Evolutionary conservation across 495 filamentous ascomycete genomes (phyloP).

Genomic region (Staphylotrichum tortipilum): DNA sequence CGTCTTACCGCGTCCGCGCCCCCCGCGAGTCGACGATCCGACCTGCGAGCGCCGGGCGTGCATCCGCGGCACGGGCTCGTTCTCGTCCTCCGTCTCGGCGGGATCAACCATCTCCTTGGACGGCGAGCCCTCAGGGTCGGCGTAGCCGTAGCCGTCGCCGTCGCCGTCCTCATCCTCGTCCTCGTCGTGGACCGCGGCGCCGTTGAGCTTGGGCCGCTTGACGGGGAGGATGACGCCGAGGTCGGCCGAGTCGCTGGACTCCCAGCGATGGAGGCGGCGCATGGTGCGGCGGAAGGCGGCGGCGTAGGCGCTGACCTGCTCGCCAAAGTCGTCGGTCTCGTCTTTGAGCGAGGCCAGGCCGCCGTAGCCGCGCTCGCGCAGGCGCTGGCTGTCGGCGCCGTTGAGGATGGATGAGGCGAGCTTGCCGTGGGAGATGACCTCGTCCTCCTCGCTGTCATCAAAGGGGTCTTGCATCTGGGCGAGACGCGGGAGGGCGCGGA

Average conservation of each 20-base stretch:
- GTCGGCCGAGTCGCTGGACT: conserved; percentile 41
- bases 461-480: conserved; percentile 61
- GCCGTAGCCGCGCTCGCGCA: conserved; percentile 52
- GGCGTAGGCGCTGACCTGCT: conserved; percentile 62
- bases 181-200: conserved; percentile 12
- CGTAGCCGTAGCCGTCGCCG: conserved; percentile 25
- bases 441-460: conserved; percentile 71
- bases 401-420: not conserved
- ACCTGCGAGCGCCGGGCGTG: not conserved
- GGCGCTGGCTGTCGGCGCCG: conserved; percentile 21
- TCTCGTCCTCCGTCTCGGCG: conserved; percentile 29
- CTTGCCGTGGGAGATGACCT: conserved; percentile 32
- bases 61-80: conserved; percentile 17
- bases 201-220: conserved; percentile 31
- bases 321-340: conserved; percentile 68
- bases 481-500: conserved; percentile 61
- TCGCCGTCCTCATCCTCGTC: conserved; percentile 26
- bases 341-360: conserved; percentile 59
- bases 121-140: conserved; percentile 27
- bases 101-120: conserved; percentile 21
- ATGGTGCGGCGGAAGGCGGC: conserved; percentile 61
- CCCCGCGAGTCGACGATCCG: no score
- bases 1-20: no score
- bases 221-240: conserved; percentile 36
- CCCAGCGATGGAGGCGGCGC: conserved; percentile 69